Base-by-base conservation (phyloP, 305 asterid genomes). In the Fraxinus baroniana region DNA sequence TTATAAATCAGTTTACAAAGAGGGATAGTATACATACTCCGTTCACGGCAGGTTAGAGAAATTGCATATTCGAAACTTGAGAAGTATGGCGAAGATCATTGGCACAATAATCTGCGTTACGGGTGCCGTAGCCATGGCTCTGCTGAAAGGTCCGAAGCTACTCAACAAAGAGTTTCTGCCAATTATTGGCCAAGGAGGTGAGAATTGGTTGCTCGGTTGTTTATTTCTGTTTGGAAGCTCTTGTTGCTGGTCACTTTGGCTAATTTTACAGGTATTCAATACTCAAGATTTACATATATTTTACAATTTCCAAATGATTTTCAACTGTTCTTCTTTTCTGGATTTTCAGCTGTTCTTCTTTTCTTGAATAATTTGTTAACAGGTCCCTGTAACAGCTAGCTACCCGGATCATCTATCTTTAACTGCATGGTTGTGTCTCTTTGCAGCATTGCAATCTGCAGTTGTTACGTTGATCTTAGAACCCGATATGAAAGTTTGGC, bases 401-500 rank as follows among this genome's bases (percentile, higher is more conserved):
- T 89, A 91, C 75, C 96, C 97, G 10, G 97, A 94, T 84, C 93
- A 93, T 86, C 84, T 90, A 33, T 89, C 91, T 12, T 77, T 91
- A 49, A 91, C 98, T 57, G 92, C 97, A 22, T 92, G 96, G 96
- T 85, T 91, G 91, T 93, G 96, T 77, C 86, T 90, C 9, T 60
- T 91, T 28, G 92, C 92, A 77, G 84, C 94, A 12, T 2, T 89
- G 5, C 97, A 94, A 87, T 90, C 93, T 30, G 91, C 85, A 52
- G 37, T 82, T 39, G 28, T 89, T 17, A 57, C 96, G 3, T 30
- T 89, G 6, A 64, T 91, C 78, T 5, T 89, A 9, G 95, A 91
- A 71, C 91, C 89, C 0, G 41, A 88, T 82, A 28, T 82, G 18
- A 74, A 80, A n/a, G 85, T 85, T 5, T 93, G 97, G 98, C 93